A percentile compares a stretch with the other conserved stretches of the same genome.
Evolutionary conservation across 352 stramenopile species (phyloP).

Genomic region (Globisporangium solare): DNA sequence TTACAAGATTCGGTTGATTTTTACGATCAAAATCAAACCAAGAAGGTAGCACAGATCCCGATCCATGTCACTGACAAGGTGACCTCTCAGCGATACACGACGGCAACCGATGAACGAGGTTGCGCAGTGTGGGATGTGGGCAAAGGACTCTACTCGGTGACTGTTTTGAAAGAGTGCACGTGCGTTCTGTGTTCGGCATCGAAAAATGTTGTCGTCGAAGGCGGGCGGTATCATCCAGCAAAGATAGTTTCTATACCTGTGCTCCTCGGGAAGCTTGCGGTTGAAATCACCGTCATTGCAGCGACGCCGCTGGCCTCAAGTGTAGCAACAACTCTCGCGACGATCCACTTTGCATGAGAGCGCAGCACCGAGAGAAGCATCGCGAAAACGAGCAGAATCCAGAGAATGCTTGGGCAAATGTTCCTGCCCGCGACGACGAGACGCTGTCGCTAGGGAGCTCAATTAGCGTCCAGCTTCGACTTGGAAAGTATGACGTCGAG

Average conservation of each 20-base stretch:
- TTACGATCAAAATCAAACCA: slow-evolving; percentile 40
- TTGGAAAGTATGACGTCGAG: slow-evolving; percentile 35
- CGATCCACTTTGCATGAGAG: neutral
- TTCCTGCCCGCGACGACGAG: neutral
- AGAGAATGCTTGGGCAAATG: neutral
- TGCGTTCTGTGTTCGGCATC: slow-evolving; percentile 65
- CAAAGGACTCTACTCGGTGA: slow-evolving; percentile 60
- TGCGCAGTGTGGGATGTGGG: slow-evolving; percentile 46
- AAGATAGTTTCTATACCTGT: slow-evolving; percentile 52
- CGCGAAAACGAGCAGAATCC: neutral
- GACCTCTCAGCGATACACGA: slow-evolving; percentile 36
- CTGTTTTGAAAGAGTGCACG: slow-evolving; percentile 39
- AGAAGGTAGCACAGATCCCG: slow-evolving; percentile 38
- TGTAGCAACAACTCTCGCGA: neutral
- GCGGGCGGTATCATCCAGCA: slow-evolving; percentile 41
- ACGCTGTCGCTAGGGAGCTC: slow-evolving; percentile 20
- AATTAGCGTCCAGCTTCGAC: slow-evolving; percentile 31
- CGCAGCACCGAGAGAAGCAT: neutral
- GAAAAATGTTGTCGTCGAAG: slow-evolving; percentile 66
- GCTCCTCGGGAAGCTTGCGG: slow-evolving; percentile 43
- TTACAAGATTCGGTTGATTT: slow-evolving; percentile 64
- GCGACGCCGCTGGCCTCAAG: neutral
- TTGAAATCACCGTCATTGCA: slow-evolving; percentile 23
- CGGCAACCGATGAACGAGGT: slow-evolving; percentile 36
- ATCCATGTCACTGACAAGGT: slow-evolving; percentile 56